Evolutionary conservation across 371 early-diverging fungal genomes (phyloP), one percentile per base, ranked within the genome.

Genomic region (Syncephalis fuscata): DNA sequence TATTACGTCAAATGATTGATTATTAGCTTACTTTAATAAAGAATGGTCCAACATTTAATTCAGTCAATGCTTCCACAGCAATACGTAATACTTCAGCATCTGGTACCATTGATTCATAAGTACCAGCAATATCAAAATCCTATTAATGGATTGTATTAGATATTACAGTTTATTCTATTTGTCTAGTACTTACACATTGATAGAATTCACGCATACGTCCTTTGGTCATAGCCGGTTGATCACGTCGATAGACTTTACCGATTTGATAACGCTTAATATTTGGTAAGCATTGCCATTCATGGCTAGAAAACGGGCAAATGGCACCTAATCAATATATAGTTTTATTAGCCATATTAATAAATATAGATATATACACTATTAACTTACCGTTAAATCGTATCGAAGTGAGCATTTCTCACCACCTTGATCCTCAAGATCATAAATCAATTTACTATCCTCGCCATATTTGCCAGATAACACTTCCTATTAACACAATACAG

Each of bases 91-190:
- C 77, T 63, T 99, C 99, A 27, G 95, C 83, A 64, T 99, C 99
- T 9, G 97, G 89, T 39, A 97, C 74, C 97, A 98, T 98, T 1
- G 85, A 59, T 44, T 92, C 91, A 58, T 90, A 92, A 9, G 70
- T 65, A 15, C 99, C 99, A 21, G 97, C 98, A 70, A 99, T 88
- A 65, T 99, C 99, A 56, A 93, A 98, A 77, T 99, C 99, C 76
- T 74, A 51, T 17, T 27, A 15, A 36, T 45, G 21, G 17, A 25
- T 19, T n/a, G 11, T 11, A 32, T 32, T 7, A 32, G 32, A 32
- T 32, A 32, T 32, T 23, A 11, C 21, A 16, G 32, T 46, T 10
- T 27, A 36, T 46, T 9, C 3, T 50, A 41, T 15, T 19, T 11
- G 38, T n/a, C 2, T 19, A 17, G 14, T 11, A 64, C 75, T 57